Base-by-base conservation (phyloP, 1,284 basidiomycete genomes). In the Coriolopsis trogii region DNA sequence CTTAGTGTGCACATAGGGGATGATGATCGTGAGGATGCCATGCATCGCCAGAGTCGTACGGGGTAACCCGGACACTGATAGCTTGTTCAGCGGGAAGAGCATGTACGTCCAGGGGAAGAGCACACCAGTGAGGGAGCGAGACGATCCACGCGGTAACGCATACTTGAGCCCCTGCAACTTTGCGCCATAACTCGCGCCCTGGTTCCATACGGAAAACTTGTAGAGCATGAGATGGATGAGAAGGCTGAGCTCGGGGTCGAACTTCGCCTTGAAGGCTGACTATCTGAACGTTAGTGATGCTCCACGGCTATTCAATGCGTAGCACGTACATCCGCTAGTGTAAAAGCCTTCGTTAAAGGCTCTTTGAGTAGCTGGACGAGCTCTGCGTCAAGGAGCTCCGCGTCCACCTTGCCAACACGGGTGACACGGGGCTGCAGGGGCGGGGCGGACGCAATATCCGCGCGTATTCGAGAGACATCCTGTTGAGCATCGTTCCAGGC, bases 331-430 rank as follows among this genome's bases (percentile, higher is more conserved):
- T 82, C 82, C 41, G 91, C 74, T 15, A 85, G 72, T 38, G 77
- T 74, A n/a, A 98, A 69, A 1, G 93, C 85, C 56, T 84, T 86
- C 55, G 78, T 78, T 38, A 98, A 70, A n/a, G 93, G 93, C 49
- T 93, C 91, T 60, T 85, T 84, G 16, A 99, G 79, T 55, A 98
- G 75, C 23, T 86, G 80, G 16, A 90, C 83, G 15, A 99, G 81
- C 60, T 98, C 95, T 53, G 88, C 84, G 72, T 99, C 97, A 39
- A 99, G 81, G 25, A 96, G 78, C 63, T 95, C 89, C 1, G 96
- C 87, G 70, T 99, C 97, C 41, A 98, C 82, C 71, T 98, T 93
- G 23, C 89, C 89, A 34, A 98, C 94, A 45, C 95, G 88, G 26
- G 86, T 78, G 6, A 88, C 76, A 20, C 86, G 77, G 24, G 78